These are phyloP conservation scores for Sanghuangporus baumii DNA, from an alignment of 1,284 basidiomycete species.

Conservation along the genomic window DNA sequence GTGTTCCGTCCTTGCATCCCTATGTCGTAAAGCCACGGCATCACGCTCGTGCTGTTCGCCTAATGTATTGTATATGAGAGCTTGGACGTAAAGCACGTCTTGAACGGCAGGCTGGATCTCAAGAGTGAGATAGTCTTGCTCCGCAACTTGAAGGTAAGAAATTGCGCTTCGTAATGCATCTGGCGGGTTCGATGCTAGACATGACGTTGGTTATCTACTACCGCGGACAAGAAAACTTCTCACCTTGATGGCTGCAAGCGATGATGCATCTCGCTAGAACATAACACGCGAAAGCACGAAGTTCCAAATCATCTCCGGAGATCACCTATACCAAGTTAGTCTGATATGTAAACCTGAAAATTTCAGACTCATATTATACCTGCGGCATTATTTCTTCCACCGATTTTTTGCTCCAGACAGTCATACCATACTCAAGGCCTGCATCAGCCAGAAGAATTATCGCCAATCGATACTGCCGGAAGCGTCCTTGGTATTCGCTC, in stretches of 20 bases:
- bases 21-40: constrained; percentile 44
- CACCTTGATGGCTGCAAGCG: constrained; percentile 28
- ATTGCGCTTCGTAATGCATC: constrained; percentile 50
- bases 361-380: constrained; percentile 30
- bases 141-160: constrained; percentile 55
- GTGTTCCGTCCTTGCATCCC: constrained; percentile 37
- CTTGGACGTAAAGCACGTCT: constrained; percentile 65
- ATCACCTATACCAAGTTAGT: constrained; percentile 47
- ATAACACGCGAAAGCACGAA: constrained; percentile 67
- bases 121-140: constrained; percentile 53
- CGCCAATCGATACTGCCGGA: constrained; percentile 58
- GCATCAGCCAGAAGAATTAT: constrained; percentile 69
- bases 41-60: constrained; percentile 40
- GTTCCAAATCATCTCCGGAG: constrained; percentile 63
- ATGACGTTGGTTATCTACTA: background rate
- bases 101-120: constrained; percentile 52
- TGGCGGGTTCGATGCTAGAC: constrained; percentile 24
- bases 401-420: constrained; percentile 53
- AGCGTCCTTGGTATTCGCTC: constrained; percentile 69
- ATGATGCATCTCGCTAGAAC: constrained; percentile 69
- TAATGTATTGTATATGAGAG: constrained; percentile 67
- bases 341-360: background rate
- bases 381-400: constrained; percentile 77
- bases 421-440: constrained; percentile 69
- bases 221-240: background rate